phyloP scores from a whole-genome alignment of 108 stramenopile species.

The Bacterosira constricta region DNA sequence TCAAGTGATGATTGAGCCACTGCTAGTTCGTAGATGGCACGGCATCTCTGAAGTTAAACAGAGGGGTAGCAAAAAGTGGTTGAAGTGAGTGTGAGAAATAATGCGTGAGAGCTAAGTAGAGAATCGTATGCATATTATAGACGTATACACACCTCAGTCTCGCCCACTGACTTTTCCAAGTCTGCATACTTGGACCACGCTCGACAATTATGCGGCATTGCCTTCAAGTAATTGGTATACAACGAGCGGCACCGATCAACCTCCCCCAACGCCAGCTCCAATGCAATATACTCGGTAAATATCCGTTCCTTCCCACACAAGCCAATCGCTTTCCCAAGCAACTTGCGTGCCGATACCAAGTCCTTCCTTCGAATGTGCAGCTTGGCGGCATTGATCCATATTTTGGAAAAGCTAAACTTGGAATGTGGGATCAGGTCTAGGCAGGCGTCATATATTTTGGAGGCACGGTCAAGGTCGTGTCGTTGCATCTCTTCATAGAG shows the following conservation, averaged over 20 bases:
- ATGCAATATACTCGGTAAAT: constrained; percentile 91
- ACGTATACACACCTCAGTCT: constrained; percentile 72
- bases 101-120: too few relatives aligned
- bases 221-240: constrained; percentile 94
- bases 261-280: constrained; percentile 97
- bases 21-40: constrained; percentile 97
- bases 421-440: constrained; percentile 92
- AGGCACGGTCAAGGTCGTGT: constrained; percentile 78
- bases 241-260: constrained; percentile 96
- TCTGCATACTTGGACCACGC: constrained; percentile 95
- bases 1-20: constrained; percentile 91
- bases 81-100: too few relatives aligned
- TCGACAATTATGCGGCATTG: constrained; percentile 87
- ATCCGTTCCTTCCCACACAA: constrained; percentile 93
- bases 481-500: constrained; percentile 91
- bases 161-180: constrained; percentile 93
- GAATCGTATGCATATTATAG: too few relatives aligned
- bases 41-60: constrained; percentile 56
- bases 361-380: constrained; percentile 92
- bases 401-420: constrained; percentile 94
- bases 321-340: constrained; percentile 95
- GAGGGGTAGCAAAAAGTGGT: neutral
- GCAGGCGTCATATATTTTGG: constrained; percentile 90
- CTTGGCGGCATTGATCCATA: constrained; percentile 97
- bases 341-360: constrained; percentile 87